Evolutionary conservation across 257 asterid genomes (phyloP), one percentile per base, ranked within the genome.

Genomic region (Jaltomata sinuosa): DNA sequence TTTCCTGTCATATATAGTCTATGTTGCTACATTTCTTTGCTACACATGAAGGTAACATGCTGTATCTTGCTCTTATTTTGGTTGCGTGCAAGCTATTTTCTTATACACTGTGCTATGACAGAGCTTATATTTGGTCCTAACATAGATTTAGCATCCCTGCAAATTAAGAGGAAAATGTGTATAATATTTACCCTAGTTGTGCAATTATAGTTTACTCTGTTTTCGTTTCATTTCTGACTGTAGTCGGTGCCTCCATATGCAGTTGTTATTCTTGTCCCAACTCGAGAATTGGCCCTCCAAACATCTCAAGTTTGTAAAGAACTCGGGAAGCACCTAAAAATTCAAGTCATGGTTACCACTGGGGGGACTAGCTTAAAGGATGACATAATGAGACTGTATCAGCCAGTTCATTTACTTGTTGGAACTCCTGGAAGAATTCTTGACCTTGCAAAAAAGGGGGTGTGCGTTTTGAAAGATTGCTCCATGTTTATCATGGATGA

Each of bases 361-460:
- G 98, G 98, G 81, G 98, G 98, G 84, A 94, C 98, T 80, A 94
- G 98, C 92, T 85, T 94, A 85, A 93, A 91, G 82, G 98, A 94
- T 82, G 98, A 94, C 89, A 94, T 94, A 82, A 94, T 94, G 97
- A 97, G 98, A 22, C 91, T 94, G 31, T 93, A 93, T 85, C 97
- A 94, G 86, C 98, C 98, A 27, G 98, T 94, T 88, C 98, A 94
- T 89, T 91, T 94, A 83, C 94, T 94, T 83, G 98, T 94, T 84
- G 98, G 98, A 80, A 94, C 98, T 69, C 98, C 98, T 22, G 98
- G 98, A 85, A 90, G 98, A 91, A 90, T 94, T 84, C 94, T 94
- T 83, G 98, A 94, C 89, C 97, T 94, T 85, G 87, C 97, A 40
- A 93, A 87, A 80, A 93, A 93, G 89, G 92, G 94, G 36, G 84